These are phyloP conservation scores for Arthrobotrys sinensis DNA, from an alignment of 2,329 filamentous ascomycete species.

Conservation along the genomic window DNA sequence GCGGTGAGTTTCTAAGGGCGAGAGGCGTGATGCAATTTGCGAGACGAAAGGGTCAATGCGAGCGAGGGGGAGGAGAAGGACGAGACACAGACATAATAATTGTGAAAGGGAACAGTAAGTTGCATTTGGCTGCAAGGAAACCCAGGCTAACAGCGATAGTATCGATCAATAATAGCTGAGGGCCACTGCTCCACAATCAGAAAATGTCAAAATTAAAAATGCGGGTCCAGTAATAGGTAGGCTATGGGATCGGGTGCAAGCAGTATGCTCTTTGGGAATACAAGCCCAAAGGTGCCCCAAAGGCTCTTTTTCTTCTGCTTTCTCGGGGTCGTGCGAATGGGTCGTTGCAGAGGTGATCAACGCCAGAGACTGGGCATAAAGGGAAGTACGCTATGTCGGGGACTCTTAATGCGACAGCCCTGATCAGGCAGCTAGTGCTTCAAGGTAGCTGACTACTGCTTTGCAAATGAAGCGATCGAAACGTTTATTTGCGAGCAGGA, in stretches of 20 bases:
- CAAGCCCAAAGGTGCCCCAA: conserved; percentile 17
- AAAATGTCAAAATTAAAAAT: conserved; percentile 55
- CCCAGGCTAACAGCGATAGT: conserved; percentile 55
- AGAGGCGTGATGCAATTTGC: conserved; percentile 60
- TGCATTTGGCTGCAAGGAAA: conserved; percentile 54
- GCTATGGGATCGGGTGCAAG: no score
- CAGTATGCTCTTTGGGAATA: conserved; percentile 21
- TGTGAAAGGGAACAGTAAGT: conserved; percentile 45
- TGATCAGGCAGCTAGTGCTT: conserved; percentile 60
- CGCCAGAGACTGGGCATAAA: conserved; percentile 46
- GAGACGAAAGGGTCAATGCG: conserved; percentile 61
- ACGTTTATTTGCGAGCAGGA: conserved; percentile 52
- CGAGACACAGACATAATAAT: conserved; percentile 37
- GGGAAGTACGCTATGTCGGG: conserved; percentile 54
- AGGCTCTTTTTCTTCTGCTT: conserved; percentile 4
- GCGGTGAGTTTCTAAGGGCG: conserved; percentile 59
- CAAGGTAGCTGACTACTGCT: conserved; percentile 54
- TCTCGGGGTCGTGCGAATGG: conserved; percentile 47
- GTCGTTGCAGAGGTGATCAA: conserved; percentile 41
- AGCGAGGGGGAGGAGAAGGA: conserved; percentile 49
- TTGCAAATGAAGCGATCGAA: conserved; percentile 51
- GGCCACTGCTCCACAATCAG: conserved; percentile 45
- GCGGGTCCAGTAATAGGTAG: conserved; percentile 42
- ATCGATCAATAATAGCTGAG: conserved; percentile 42
- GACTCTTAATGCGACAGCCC: conserved; percentile 60